Evolutionary conservation across 257 asterid genomes (phyloP).

Genomic region (Leptodermis oblonga): DNA sequence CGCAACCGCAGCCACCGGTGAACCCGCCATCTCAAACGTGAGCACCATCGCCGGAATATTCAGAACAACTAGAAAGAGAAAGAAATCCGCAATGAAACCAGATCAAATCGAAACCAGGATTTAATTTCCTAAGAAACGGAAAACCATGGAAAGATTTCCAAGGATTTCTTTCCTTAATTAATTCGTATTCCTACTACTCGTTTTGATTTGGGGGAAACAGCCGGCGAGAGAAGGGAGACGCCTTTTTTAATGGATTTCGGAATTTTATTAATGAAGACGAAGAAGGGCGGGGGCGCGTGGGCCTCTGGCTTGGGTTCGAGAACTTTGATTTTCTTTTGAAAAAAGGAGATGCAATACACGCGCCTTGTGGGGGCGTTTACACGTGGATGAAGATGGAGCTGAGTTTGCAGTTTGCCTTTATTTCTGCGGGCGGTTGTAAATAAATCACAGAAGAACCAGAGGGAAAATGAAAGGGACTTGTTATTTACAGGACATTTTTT

Average conservation of each 20-base stretch:
- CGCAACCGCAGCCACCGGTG: slow-evolving; percentile 23
- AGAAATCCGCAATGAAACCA: not conserved
- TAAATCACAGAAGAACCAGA: too few species aligned
- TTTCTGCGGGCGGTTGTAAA: not conserved
- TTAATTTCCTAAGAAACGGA: not conserved
- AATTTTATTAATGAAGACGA: not conserved
- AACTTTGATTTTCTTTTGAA: too few species aligned
- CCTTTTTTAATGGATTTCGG: slow-evolving; percentile 8
- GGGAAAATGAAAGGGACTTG: too few species aligned
- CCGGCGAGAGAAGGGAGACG: slow-evolving; percentile 27
- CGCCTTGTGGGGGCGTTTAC: not conserved
- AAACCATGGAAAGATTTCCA: not conserved
- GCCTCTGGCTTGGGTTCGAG: not conserved
- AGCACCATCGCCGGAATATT: slow-evolving; percentile 42
- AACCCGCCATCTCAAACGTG: slow-evolving; percentile 35
- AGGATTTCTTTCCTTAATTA: not conserved
- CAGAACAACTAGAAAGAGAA: slow-evolving; percentile 6
- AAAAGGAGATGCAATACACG: not conserved
- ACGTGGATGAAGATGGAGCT: not conserved
- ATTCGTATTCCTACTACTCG: too few species aligned
- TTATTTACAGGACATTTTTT: too few species aligned
- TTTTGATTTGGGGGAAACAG: slow-evolving; percentile 17
- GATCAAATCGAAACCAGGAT: not conserved
- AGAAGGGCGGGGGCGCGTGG: not conserved
- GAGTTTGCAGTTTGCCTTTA: not conserved